Percentiles rank a stretch among this genome's conserved stretches.
Evolutionary conservation across 495 filamentous ascomycete species (phyloP).

Genomic region (Tuber aestivum): DNA sequence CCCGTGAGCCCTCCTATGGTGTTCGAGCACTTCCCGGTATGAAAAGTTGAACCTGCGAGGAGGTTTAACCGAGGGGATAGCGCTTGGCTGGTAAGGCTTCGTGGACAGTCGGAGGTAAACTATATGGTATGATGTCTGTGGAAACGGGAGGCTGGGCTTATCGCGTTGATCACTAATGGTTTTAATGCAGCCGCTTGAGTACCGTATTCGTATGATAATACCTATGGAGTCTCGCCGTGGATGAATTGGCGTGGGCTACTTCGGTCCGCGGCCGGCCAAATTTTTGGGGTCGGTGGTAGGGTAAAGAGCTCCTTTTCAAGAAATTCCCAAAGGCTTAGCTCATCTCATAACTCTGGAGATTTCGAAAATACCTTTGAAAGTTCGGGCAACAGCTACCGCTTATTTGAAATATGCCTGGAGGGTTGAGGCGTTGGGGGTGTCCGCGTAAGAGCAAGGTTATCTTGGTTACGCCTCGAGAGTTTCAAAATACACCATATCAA

Average conservation of each 20-base stretch:
- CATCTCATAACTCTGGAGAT: not conserved
- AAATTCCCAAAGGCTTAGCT: not conserved
- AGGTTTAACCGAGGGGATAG: not conserved
- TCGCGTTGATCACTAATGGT: not conserved
- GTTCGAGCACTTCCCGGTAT: not conserved
- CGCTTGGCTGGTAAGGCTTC: too few species aligned
- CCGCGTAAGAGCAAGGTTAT: too few species aligned
- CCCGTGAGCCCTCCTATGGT: not conserved
- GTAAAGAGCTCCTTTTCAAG: not conserved
- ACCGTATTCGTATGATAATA: not conserved
- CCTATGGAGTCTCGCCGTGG: not conserved
- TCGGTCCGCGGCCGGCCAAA: not conserved
- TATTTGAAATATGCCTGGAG: too few species aligned
- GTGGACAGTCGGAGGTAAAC: too few species aligned
- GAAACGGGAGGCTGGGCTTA: not conserved
- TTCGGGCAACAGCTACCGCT: not conserved
- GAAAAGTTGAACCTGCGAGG: not conserved
- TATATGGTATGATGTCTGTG: too few species aligned
- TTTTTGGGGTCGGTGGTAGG: not conserved
- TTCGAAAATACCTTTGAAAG: not conserved
- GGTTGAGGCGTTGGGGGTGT: too few species aligned
- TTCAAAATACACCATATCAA: too few species aligned
- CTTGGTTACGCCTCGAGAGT: too few species aligned
- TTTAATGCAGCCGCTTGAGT: not conserved
- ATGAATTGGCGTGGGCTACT: not conserved